A percentile compares a stretch with the other conserved stretches of the same genome.
Conservation (phyloP, 1,284 basidiomycete genomes). For the Tilletia horrida region DNA sequence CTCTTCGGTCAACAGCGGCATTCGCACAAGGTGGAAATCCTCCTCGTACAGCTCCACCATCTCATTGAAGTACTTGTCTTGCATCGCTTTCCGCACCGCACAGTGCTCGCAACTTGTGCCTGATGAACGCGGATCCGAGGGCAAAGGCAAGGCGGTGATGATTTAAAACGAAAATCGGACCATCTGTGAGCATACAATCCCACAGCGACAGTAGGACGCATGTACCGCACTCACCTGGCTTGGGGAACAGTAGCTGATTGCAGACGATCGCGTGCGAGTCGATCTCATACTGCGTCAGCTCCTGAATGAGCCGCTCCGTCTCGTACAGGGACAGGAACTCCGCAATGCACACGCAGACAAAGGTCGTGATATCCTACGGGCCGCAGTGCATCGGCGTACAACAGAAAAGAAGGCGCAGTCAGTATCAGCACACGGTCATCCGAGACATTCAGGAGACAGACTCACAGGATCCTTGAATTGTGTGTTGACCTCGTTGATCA, state of each 20-base stretch:
- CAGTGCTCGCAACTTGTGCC: conserved; percentile 93
- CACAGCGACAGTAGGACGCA: background rate
- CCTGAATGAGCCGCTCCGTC: conserved; percentile 94
- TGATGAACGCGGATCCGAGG: conserved; percentile 47
- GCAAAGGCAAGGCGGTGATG: no score
- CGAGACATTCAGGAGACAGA: conserved; percentile 27
- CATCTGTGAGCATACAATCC: no score
- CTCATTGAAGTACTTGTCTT: conserved; percentile 63
- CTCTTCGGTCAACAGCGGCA: conserved; percentile 92
- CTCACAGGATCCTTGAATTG: conserved; percentile 97
- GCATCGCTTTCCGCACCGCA: conserved; percentile 89
- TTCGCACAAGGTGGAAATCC: conserved; percentile 81
- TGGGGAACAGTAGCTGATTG: conserved; percentile 93
- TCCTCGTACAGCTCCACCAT: conserved; percentile 54
- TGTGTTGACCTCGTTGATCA: conserved; percentile 97
- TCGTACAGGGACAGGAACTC: conserved; percentile 98
- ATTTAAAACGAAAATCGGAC: no score
- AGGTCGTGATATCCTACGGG: conserved; percentile 78
- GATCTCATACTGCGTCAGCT: conserved; percentile 91
- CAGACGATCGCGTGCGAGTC: conserved; percentile 99
- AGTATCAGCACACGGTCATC: background rate
- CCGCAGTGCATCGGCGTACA: background rate
- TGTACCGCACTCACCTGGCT: conserved; percentile 64
- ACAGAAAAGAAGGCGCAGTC: background rate
- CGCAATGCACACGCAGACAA: conserved; percentile 97